phyloP scores from a whole-genome alignment of 2,329 filamentous ascomycete species.

The Colletotrichum incanum region DNA sequence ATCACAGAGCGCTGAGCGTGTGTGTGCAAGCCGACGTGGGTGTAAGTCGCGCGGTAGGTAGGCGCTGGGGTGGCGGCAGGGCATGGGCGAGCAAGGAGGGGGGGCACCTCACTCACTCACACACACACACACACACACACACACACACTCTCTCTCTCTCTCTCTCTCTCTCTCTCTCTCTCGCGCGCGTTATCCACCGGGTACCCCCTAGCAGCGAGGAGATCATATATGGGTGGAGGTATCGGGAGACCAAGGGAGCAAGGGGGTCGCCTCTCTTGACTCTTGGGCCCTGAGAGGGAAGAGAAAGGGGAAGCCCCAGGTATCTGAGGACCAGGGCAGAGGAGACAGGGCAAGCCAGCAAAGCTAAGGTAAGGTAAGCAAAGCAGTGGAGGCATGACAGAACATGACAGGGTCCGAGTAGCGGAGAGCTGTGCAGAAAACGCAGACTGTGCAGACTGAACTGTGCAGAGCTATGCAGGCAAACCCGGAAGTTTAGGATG shows the following conservation, averaged over 20 bases:
- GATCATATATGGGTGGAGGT: slow-evolving; percentile 44
- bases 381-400: slow-evolving; percentile 18
- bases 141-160: slow-evolving; percentile 23
- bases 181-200: slow-evolving; percentile 13
- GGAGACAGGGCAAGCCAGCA: slow-evolving; percentile 28
- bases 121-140: too few species aligned
- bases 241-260: slow-evolving; percentile 44
- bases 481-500: slow-evolving; percentile 1
- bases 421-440: not conserved
- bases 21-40: slow-evolving; percentile 33
- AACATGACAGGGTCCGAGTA: slow-evolving; percentile 18
- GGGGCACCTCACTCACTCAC: too few species aligned
- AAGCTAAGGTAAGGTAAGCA: slow-evolving; percentile 31
- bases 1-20: slow-evolving; percentile 24
- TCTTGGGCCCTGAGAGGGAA: slow-evolving; percentile 33
- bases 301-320: slow-evolving; percentile 36
- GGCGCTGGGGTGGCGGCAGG: slow-evolving; percentile 42
- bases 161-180: slow-evolving; percentile 5
- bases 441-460: slow-evolving; percentile 1
- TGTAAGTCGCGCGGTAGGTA: slow-evolving; percentile 41
- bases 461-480: slow-evolving; percentile 1
- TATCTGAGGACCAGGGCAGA: slow-evolving; percentile 29
- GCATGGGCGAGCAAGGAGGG: slow-evolving; percentile 31
- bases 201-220: slow-evolving; percentile 40
- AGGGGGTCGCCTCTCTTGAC: slow-evolving; percentile 33